Percentiles rank a stretch among this genome's conserved stretches.
phyloP scores from a whole-genome alignment of 148 eudicot genomes.

The Polygonum maritimum region DNA sequence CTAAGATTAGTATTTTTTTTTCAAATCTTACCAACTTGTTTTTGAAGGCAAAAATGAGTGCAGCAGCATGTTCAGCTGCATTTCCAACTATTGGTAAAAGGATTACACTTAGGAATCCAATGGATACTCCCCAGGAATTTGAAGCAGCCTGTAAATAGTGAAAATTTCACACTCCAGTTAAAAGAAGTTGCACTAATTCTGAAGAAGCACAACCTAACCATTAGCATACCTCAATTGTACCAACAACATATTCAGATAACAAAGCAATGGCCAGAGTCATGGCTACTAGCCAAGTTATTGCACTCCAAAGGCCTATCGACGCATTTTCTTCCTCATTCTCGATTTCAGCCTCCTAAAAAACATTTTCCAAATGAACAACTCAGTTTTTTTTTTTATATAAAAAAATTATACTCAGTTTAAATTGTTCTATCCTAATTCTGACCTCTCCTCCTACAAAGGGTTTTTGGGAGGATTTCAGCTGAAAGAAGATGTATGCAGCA shows the following conservation, averaged over 20 bases:
- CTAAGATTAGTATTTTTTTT: too few relatives aligned
- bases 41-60: constrained; percentile 65
- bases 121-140: constrained; percentile 58
- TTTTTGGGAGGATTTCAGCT: constrained; percentile 44
- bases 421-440: background rate
- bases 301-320: constrained; percentile 56
- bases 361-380: background rate
- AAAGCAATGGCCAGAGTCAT: constrained; percentile 54
- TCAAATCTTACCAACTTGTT: constrained; percentile 51
- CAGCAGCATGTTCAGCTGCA: constrained; percentile 90
- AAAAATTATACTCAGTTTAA: background rate
- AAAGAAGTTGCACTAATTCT: background rate
- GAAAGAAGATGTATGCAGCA: constrained; percentile 61
- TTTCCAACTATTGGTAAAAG: constrained; percentile 78
- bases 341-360: constrained; percentile 19
- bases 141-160: constrained; percentile 47
- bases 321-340: constrained; percentile 41
- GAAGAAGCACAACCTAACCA: background rate
- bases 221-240: constrained; percentile 58
- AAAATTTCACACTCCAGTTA: background rate
- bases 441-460: background rate
- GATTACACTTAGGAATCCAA: constrained; percentile 66
- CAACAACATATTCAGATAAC: constrained; percentile 67
- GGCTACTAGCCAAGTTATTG: constrained; percentile 45
- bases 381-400: background rate